Conservation (phyloP, 2,329 filamentous ascomycete genomes). For the Elsinoe australis region DNA sequence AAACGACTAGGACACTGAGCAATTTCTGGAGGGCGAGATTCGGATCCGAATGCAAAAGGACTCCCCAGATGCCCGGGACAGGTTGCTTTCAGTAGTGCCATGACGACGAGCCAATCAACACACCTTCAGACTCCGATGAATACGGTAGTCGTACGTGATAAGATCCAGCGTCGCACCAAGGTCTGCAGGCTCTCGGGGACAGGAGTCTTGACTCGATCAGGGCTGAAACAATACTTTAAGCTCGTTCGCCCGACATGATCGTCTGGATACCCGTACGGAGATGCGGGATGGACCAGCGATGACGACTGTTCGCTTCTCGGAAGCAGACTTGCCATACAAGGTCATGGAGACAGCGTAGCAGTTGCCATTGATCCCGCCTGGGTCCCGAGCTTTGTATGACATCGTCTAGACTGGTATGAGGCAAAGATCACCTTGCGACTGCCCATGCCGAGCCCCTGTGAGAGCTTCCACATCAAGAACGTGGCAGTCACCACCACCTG, state of each 20-base stretch:
- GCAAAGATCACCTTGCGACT: slow-evolving; percentile 9
- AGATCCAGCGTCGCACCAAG: too few relatives aligned
- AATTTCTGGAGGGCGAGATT: not conserved
- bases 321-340: slow-evolving; percentile 2
- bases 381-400: slow-evolving; percentile 2
- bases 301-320: not conserved
- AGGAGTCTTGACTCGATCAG: not conserved
- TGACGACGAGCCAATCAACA: too few relatives aligned
- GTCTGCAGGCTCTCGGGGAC: not conserved
- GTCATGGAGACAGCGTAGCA: slow-evolving; percentile 4
- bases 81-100: not conserved
- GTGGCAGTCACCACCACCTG: not conserved
- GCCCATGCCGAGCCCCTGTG: slow-evolving; percentile 2
- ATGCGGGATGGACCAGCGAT: slow-evolving; percentile 11
- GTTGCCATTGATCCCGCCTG: not conserved
- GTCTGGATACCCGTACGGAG: slow-evolving; percentile 2
- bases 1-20: too few relatives aligned
- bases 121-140: too few relatives aligned
- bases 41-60: not conserved
- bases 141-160: too few relatives aligned
- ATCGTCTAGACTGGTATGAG: not conserved
- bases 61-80: too few relatives aligned
- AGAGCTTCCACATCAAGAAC: not conserved
- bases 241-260: slow-evolving; percentile 2
- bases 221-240: slow-evolving; percentile 8